Evolutionary conservation across 2,329 filamentous ascomycete species (phyloP).

Genomic region (Fusarium sacchari): DNA sequence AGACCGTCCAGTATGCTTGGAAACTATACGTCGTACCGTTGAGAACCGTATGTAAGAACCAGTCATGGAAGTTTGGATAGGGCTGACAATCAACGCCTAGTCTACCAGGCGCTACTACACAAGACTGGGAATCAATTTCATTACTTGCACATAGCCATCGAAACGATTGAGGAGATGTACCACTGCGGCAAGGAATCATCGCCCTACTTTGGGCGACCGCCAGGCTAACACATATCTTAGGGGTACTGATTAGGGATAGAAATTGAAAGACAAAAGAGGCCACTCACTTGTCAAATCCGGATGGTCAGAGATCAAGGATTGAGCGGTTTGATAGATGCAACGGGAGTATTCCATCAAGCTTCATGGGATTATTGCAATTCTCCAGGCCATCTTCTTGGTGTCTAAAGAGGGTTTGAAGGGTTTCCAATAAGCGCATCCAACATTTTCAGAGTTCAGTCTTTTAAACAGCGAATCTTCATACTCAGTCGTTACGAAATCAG

Average conservation of each 20-base stretch:
- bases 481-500: not conserved
- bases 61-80: not conserved
- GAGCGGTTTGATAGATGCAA: not conserved
- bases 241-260: not conserved
- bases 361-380: not conserved
- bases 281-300: not conserved
- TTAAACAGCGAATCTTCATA: not conserved
- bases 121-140: not conserved
- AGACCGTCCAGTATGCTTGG: not conserved
- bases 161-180: not conserved
- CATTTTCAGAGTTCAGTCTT: not conserved
- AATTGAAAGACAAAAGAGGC: not conserved
- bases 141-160: not conserved
- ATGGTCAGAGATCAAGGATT: too few relatives aligned
- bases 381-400: not conserved
- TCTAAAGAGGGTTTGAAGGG: too few relatives aligned
- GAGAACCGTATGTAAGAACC: not conserved
- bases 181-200: not conserved
- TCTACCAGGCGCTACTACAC: not conserved
- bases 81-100: not conserved
- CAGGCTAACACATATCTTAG: not conserved
- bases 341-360: not conserved
- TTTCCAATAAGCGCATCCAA: not conserved
- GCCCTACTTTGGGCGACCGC: not conserved
- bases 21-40: not conserved